Conservation (phyloP, 2,329 filamentous ascomycete species). For the Zymoseptoria tritici region DNA sequence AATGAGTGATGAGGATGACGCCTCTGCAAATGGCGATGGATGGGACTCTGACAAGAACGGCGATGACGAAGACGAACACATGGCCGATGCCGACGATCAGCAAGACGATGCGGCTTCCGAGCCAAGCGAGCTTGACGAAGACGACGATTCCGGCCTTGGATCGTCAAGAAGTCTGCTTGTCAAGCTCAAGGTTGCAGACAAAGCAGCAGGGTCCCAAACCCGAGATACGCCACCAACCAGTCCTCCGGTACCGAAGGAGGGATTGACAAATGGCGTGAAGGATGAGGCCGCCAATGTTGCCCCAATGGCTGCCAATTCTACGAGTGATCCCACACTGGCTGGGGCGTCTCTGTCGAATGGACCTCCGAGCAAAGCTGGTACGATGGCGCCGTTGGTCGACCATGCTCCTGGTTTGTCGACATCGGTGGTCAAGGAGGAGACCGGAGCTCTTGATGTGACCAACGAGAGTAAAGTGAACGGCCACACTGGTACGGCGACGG, state of each 20-base stretch:
- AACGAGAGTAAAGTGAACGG: neutral
- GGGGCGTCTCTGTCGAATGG: neutral
- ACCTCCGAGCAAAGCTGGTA: neutral
- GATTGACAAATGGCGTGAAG: neutral
- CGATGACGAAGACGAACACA: constrained; percentile 54
- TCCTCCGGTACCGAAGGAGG: constrained; percentile 8
- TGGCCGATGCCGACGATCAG: constrained; percentile 44
- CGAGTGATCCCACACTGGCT: neutral
- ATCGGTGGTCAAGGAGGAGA: neutral
- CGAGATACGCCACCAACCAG: constrained; percentile 17
- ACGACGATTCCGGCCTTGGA: constrained; percentile 24
- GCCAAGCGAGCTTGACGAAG: constrained; percentile 36
- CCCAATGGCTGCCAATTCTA: neutral
- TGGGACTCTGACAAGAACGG: constrained; percentile 66
- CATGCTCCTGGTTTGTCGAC: neutral
- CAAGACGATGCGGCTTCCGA: constrained; percentile 45
- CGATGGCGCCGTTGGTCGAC: neutral
- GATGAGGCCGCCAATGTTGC: neutral
- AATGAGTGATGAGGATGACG: constrained; percentile 58
- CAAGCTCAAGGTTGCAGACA: constrained; percentile 47
- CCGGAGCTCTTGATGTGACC: neutral
- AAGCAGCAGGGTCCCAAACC: neutral
- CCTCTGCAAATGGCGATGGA: constrained; percentile 52
- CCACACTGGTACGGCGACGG: neutral
- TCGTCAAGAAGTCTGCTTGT: constrained; percentile 57